These are phyloP conservation scores for Austroboletus novae-zelandiae DNA, from an alignment of 1,284 basidiomycete species.

Conservation along the genomic window DNA sequence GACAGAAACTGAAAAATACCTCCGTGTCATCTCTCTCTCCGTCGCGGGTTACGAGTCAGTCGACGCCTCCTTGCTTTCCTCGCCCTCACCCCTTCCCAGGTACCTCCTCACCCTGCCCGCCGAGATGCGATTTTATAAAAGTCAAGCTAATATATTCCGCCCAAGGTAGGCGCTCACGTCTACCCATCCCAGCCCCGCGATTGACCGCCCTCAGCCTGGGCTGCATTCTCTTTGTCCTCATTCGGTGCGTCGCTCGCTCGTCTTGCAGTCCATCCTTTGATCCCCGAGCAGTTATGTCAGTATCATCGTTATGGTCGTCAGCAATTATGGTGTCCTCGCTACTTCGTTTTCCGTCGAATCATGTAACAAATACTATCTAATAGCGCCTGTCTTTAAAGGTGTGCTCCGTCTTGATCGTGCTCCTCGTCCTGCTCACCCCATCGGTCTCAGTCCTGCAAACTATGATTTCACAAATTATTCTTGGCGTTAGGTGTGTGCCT, in stretches of 20 bases:
- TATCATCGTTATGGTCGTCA: slow-evolving; percentile 35
- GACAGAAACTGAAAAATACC: slow-evolving; percentile 27
- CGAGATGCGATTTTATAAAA: slow-evolving; percentile 40
- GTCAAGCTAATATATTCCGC: slow-evolving; percentile 30
- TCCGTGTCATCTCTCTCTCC: slow-evolving; percentile 31
- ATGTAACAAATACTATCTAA: slow-evolving; percentile 31
- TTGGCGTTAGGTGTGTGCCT: slow-evolving; percentile 27
- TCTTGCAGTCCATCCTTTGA: slow-evolving; percentile 7
- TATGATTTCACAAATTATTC: slow-evolving; percentile 36
- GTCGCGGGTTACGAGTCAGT: slow-evolving; percentile 34
- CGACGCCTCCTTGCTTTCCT: background rate
- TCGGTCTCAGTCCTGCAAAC: slow-evolving; percentile 26
- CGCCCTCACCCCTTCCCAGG: slow-evolving; percentile 17
- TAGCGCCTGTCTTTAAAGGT: slow-evolving; percentile 38
- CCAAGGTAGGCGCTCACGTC: slow-evolving; percentile 22
- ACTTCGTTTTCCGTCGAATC: slow-evolving; percentile 25
- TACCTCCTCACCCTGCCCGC: slow-evolving; percentile 42
- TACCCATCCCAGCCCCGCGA: background rate
- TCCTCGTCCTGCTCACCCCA: background rate
- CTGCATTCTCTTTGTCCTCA: slow-evolving; percentile 39
- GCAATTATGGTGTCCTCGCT: slow-evolving; percentile 40
- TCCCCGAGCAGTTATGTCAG: slow-evolving; percentile 35
- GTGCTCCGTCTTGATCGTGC: background rate
- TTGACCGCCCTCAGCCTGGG: slow-evolving; percentile 20
- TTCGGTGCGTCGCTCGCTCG: slow-evolving; percentile 26